Conservation (phyloP, 2,329 filamentous ascomycete species). For the Neofusicoccum ribis region DNA sequence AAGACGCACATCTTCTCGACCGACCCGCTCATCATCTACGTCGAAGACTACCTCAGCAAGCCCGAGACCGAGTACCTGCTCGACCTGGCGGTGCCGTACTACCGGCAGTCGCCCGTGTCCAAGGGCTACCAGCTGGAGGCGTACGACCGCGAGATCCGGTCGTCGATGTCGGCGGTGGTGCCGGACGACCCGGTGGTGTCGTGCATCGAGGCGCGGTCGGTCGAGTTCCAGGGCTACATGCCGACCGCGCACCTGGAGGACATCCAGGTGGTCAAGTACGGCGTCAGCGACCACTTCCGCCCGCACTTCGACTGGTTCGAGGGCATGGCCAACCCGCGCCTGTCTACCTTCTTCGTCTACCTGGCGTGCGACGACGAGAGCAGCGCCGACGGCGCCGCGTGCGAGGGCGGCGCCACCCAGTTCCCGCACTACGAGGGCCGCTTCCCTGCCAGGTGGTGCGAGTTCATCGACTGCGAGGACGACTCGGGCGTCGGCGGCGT, state of each 20-base stretch:
- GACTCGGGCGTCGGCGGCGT: slow-evolving; percentile 49
- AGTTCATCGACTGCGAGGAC: slow-evolving; percentile 49
- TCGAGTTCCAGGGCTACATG: neutral
- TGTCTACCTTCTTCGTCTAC: slow-evolving; percentile 53
- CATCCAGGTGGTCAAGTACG: slow-evolving; percentile 44
- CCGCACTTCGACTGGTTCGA: slow-evolving; percentile 57
- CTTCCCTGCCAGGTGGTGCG: slow-evolving; percentile 39
- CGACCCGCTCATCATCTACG: slow-evolving; percentile 2
- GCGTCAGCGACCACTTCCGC: slow-evolving; percentile 47
- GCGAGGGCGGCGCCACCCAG: slow-evolving; percentile 52
- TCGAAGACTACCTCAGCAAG: neutral
- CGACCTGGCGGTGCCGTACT: neutral
- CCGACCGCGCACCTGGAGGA: neutral
- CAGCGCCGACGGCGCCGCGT: slow-evolving; percentile 32
- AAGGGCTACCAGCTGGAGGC: neutral
- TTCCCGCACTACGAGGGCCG: slow-evolving; percentile 41
- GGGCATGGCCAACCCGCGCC: slow-evolving; percentile 32
- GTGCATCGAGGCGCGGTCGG: neutral
- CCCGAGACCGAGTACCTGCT: neutral
- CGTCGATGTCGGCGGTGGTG: neutral
- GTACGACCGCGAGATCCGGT: neutral
- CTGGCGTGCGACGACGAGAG: slow-evolving; percentile 29
- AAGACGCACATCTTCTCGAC: neutral
- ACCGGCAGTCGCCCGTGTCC: neutral
- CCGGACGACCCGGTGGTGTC: neutral